Base-by-base conservation (phyloP, 208 protist genomes). In the Vickermania spadyakhi region DNA sequence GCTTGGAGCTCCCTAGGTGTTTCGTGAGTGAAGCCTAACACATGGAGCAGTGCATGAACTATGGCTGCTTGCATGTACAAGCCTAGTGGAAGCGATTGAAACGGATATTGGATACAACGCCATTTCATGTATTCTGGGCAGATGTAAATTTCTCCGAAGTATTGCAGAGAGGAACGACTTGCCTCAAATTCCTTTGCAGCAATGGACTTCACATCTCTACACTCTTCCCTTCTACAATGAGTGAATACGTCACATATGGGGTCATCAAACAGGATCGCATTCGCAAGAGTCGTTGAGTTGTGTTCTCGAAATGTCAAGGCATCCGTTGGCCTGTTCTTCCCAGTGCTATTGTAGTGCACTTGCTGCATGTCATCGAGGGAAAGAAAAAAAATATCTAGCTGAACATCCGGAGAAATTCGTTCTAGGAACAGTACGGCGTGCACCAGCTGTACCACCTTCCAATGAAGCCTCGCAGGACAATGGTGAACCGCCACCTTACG, bases 31-130 rank as follows among this genome's bases (percentile, higher is more conserved):
- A 89, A 90, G 27, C 88, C 88, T 1, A 92, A 60, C 14, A 78
- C 78, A 59, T 94, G 88, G 22, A 94, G 70, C 14, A 74, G 52
- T 5, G 82, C 84, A 60, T 94, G 88, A 21, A 85, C 76, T 28
- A 90, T 54, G 2, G 84, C 79, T 1, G 80, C 82, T 14, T 81
- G 13, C 27, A 91, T 29, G 58, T 94, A 94, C 3, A 68, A 61
- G 23, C 56, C 52, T 26, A 91, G 70, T 3, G 75, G 79, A 3
- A 94, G 67, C 41, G 77, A 86, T n/a, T 58, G 54, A 2, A 45
- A 62, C 0, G 77, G 80, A 25, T 58, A 27, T 21, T 21, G 31
- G 28, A 53, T 18, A 58, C 68, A 87, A 2, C 79, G 69, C 2
- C 36, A 1, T 52, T 66, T 73, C 23, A 94, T 85, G 59, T 94